Evolutionary conservation across 129 eudicot genomes (phyloP), one percentile per base, ranked within the genome.

Genomic region (Lonicera japonica): DNA sequence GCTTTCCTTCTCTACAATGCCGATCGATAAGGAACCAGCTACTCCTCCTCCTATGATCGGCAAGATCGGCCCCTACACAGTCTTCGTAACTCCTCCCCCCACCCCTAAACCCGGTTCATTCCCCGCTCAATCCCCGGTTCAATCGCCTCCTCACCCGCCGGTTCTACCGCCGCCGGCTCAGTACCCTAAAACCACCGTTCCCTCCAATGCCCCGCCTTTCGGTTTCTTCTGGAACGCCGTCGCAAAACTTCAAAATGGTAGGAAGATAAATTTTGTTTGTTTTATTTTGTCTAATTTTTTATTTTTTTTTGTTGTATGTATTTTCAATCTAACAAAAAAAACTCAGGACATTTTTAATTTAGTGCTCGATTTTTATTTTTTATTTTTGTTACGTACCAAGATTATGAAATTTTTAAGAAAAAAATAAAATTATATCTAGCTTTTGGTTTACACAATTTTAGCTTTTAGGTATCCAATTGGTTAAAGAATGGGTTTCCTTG

Each of bases 11-110:
- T 50, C 50, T 43, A 69, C 22, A 84, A 88, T 88, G 96, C 71
- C 94, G 29, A 73, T 79, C 43, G 77, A 73, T 59, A 73, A 10
- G 56, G 84, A 82, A 61, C 62, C 76, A 17, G 71, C 85, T 7
- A 79, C 88, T 2, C 95, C 95, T 23, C 86, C 89, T 8, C 63
- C 89, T n/a, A 76, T 84, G 81, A 90, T 90, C 74, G 95, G 97
- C 10, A 90, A 90, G 92, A 90, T 86, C 81, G 97, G 97, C 5
- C 97, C 97, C 0, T 90, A 90, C 78, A 90, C 97, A 2, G 97
- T 90, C 43, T 90, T 86, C 38, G 83, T 90, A 4, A 90, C 97
- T 3, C 95, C 97, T 13, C 95, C 97, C 10, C 25, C 78, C 0
- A 80, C 82, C 3, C 90, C 86, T 10, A 73, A 74, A 25, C 75